Base-by-base conservation (phyloP, 2,329 filamentous ascomycete genomes). In the Fusarium subtropicale region DNA sequence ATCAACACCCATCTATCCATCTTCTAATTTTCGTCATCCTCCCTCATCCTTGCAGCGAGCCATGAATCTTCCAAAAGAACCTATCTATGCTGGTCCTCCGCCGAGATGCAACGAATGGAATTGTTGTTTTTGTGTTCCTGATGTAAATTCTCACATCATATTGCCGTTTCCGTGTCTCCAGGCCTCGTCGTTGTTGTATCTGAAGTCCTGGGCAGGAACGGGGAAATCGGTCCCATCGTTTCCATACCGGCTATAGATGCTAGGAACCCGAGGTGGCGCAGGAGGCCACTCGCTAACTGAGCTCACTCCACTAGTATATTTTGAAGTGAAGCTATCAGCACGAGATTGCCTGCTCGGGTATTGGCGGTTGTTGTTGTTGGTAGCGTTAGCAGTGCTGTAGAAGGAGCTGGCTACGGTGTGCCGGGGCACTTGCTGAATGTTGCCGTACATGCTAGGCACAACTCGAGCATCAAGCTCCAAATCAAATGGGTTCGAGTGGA, bases 401-500 rank as follows among this genome's bases (percentile, higher is more conserved):
- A 72, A 52, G 31, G 75, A 76, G 57, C 74, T 77, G 11, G 68
- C 60, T 12, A 66, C 59, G 11, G 65, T 63, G 28, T 67, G 60
- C 8, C 68, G 71, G 20, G 74, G 71, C 62, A 71, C 66, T 31
- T 60, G 55, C 10, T 71, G 64, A 50, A 74, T 56, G 33, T 65
- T 66, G 13, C 60, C 53, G n/a, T 56, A 52, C 48, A 52, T 56
- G 30, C 61, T 69, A 7, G 73, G 66, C 7, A 72, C 59, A 22
- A 71, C 60, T 11, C 64, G 70, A 36, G 65, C 66, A 53, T 77
- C 75, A 15, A 80, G 67, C 74, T 90, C 88, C n/a, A 90, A 81
- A 69, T 91, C 88, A 72, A 90, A 90, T 3, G 87, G 88, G 68
- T 90, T 88, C 3, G 87, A 89, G 45, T 87, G 86, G 75, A 88